These are phyloP conservation scores for Clarireedia homoeocarpa DNA, from an alignment of 2,329 filamentous ascomycete species.

Conservation along the genomic window DNA sequence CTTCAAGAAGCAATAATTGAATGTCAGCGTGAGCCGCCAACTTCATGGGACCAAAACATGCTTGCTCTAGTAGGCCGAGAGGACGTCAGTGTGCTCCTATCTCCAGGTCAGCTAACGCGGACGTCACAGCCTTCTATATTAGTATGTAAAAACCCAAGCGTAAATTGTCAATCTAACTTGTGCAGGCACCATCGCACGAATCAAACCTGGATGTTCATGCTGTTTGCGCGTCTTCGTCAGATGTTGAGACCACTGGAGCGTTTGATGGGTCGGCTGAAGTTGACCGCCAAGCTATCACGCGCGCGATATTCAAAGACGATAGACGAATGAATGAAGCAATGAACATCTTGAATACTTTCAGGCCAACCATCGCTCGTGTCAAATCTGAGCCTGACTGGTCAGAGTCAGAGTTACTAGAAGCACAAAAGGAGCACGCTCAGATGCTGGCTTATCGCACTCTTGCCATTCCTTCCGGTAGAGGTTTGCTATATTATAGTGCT, in stretches of 20 bases:
- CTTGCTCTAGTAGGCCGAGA: slow-evolving; percentile 72
- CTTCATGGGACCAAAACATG: slow-evolving; percentile 63
- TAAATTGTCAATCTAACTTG: slow-evolving; percentile 11
- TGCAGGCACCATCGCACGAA: slow-evolving; percentile 52
- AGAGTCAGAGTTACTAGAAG: slow-evolving; percentile 82
- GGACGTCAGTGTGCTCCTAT: slow-evolving; percentile 65
- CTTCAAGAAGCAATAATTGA: slow-evolving; percentile 77
- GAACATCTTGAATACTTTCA: slow-evolving; percentile 76
- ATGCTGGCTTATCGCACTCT: slow-evolving; percentile 80
- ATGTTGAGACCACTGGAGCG: slow-evolving; percentile 50
- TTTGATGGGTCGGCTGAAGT: slow-evolving; percentile 76
- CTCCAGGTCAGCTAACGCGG: slow-evolving; percentile 34
- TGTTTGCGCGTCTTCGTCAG: slow-evolving; percentile 58
- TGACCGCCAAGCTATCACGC: slow-evolving; percentile 75
- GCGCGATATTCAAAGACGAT: slow-evolving; percentile 85
- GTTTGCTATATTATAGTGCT: slow-evolving; percentile 79
- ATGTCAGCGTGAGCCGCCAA: slow-evolving; percentile 75
- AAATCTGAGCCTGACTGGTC: slow-evolving; percentile 68
- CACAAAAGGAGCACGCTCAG: slow-evolving; percentile 84
- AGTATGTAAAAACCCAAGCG: slow-evolving; percentile 12
- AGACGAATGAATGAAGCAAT: slow-evolving; percentile 81
- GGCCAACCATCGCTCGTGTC: slow-evolving; percentile 70
- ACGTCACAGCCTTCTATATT: slow-evolving; percentile 21
- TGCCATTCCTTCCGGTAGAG: slow-evolving; percentile 80
- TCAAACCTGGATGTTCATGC: slow-evolving; percentile 67